Conservation (phyloP, 345 rosid genomes). For the Punica granatum region DNA sequence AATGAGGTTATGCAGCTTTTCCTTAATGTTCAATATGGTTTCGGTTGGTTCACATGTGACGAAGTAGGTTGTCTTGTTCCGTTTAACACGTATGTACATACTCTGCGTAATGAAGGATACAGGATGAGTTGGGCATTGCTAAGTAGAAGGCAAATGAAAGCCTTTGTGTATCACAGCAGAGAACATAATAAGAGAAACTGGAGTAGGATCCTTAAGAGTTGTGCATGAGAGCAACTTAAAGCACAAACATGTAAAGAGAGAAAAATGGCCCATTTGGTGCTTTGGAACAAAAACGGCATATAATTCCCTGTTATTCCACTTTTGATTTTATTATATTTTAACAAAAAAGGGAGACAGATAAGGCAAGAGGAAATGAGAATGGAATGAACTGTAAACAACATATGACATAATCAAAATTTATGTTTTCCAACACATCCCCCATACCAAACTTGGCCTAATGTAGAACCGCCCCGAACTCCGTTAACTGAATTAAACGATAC, state of each 20-base stretch:
- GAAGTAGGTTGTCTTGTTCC: constrained; percentile 74
- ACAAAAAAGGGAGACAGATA: too few species aligned
- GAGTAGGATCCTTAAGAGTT: neutral
- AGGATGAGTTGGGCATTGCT: constrained; percentile 3
- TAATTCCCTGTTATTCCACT: too few species aligned
- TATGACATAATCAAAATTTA: too few species aligned
- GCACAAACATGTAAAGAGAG: too few species aligned
- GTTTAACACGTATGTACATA: constrained; percentile 92
- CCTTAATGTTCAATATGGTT: constrained; percentile 61
- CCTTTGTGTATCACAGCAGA: constrained; percentile 6
- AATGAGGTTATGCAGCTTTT: constrained; percentile 54
- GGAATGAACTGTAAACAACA: too few species aligned
- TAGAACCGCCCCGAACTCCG: neutral
- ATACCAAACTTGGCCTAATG: neutral
- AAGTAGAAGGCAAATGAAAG: neutral
- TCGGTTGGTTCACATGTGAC: constrained; percentile 85
- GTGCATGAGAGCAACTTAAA: too few species aligned
- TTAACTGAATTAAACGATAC: neutral
- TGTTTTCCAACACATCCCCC: too few species aligned
- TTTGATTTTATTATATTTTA: too few species aligned
- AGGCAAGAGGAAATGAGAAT: too few species aligned
- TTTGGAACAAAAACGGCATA: too few species aligned
- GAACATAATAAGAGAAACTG: neutral
- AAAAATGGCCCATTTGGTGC: too few species aligned
- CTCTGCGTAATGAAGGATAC: constrained; percentile 34